phyloP scores from a whole-genome alignment of 1,284 basidiomycete species.

The Laetiporus sulphureus region DNA sequence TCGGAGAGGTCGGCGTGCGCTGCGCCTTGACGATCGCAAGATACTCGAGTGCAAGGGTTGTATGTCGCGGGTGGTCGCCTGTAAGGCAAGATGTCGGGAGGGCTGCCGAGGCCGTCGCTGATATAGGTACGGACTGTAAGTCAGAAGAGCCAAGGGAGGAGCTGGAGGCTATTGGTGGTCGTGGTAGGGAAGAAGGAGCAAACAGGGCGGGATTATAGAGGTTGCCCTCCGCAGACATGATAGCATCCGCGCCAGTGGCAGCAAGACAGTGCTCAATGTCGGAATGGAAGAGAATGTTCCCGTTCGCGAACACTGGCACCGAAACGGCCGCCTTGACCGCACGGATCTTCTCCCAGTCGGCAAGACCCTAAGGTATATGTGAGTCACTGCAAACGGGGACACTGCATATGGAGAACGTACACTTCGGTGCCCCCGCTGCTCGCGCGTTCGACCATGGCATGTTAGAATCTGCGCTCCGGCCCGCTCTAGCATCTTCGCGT shows the following conservation, averaged over 20 bases:
- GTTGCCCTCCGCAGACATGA: constrained; percentile 96
- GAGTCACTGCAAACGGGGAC: neutral
- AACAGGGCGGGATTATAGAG: constrained; percentile 93
- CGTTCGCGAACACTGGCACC: constrained; percentile 95
- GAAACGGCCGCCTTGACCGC: constrained; percentile 59
- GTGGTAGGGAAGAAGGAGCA: constrained; percentile 14
- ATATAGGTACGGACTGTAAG: constrained; percentile 10
- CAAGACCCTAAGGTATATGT: constrained; percentile 36
- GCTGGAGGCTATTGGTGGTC: neutral
- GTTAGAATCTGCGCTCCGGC: constrained; percentile 95
- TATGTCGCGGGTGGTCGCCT: constrained; percentile 52
- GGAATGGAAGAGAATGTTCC: constrained; percentile 85
- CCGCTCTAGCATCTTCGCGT: constrained; percentile 91
- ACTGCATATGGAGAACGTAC: constrained; percentile 27
- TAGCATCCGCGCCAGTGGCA: constrained; percentile 82
- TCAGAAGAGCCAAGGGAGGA: constrained; percentile 17
- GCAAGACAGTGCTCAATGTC: constrained; percentile 78
- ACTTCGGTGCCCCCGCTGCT: constrained; percentile 82
- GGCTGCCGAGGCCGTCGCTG: constrained; percentile 14
- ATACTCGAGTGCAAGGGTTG: constrained; percentile 79
- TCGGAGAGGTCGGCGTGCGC: constrained; percentile 65
- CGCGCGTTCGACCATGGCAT: constrained; percentile 87
- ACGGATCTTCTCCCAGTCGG: constrained; percentile 32
- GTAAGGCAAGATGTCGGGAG: constrained; percentile 26
- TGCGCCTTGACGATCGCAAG: constrained; percentile 73